Conservation (phyloP, 1,284 basidiomycete species). For the Puccinia polysora region DNA sequence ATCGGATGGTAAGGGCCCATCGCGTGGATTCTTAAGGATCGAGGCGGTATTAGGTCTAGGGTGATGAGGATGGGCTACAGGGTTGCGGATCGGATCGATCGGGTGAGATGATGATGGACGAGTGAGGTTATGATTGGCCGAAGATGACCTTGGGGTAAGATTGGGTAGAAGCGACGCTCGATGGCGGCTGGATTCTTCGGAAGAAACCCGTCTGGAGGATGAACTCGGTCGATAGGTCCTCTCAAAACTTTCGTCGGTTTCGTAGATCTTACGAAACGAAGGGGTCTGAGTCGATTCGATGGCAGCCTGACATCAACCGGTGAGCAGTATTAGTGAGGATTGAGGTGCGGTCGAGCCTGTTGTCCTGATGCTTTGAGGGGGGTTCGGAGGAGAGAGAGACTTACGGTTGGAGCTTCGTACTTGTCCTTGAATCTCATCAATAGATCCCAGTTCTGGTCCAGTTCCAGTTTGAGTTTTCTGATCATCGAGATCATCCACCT, state of each 20-base stretch:
- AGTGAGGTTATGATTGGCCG: neutral
- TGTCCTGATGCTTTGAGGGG: no score
- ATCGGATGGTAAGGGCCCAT: neutral
- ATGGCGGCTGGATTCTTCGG: neutral
- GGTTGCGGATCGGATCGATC: neutral
- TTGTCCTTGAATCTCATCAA: constrained; percentile 16
- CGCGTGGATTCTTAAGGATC: constrained; percentile 9
- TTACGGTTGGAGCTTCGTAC: constrained; percentile 20
- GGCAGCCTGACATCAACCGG: neutral
- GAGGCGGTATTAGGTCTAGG: neutral
- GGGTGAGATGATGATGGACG: neutral
- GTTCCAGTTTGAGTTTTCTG: constrained; percentile 14
- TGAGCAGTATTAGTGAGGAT: neutral
- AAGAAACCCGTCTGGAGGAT: neutral
- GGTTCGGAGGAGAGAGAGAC: neutral
- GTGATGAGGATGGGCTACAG: neutral
- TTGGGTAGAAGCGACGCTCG: neutral
- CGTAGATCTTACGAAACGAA: constrained; percentile 2
- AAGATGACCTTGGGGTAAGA: neutral
- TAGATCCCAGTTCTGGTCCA: constrained; percentile 15
- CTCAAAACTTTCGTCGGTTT: constrained; percentile 11
- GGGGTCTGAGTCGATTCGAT: neutral
- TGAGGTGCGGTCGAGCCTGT: neutral
- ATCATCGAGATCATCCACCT: constrained; percentile 9
- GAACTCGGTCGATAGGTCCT: neutral